Evolutionary conservation across 768 basidiomycete genomes (phyloP).

Genomic region (Cantharellus cinnabarinus): DNA sequence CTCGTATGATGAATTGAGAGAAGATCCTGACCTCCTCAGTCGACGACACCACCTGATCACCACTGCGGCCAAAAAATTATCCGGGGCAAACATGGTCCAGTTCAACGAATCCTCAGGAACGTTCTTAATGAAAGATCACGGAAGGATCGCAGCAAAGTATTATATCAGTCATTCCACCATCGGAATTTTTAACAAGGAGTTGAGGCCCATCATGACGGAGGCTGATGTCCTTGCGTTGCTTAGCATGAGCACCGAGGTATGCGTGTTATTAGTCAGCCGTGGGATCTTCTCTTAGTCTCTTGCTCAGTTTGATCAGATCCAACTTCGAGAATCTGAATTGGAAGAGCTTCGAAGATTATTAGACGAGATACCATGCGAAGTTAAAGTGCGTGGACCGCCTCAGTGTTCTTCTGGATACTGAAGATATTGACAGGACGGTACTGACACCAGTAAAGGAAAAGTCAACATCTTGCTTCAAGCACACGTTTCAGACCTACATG

Average conservation of each 20-base stretch:
- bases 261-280: constrained; percentile 4
- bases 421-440: constrained; percentile 31
- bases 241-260: constrained; percentile 76
- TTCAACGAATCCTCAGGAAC: constrained; percentile 37
- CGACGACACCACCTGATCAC: constrained; percentile 50
- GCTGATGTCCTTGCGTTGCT: constrained; percentile 79
- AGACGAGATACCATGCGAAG: constrained; percentile 54
- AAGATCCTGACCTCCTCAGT: constrained; percentile 54
- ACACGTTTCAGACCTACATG: constrained; percentile 55
- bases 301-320: constrained; percentile 77
- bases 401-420: not conserved
- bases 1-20: constrained; percentile 36
- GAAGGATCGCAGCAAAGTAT: constrained; percentile 92
- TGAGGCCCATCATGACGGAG: constrained; percentile 72
- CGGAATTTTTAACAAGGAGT: constrained; percentile 63
- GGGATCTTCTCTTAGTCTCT: not conserved
- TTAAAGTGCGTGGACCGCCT: constrained; percentile 31
- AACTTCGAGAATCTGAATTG: constrained; percentile 75
- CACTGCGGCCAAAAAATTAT: constrained; percentile 43
- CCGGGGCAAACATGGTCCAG: constrained; percentile 59
- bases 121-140: constrained; percentile 68
- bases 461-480: constrained; percentile 90
- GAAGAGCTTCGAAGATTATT: constrained; percentile 59
- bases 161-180: constrained; percentile 77
- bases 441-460: constrained; percentile 51